Evolutionary conservation across 75 land plant genomes (phyloP).

Genomic region (Pinus taeda): DNA sequence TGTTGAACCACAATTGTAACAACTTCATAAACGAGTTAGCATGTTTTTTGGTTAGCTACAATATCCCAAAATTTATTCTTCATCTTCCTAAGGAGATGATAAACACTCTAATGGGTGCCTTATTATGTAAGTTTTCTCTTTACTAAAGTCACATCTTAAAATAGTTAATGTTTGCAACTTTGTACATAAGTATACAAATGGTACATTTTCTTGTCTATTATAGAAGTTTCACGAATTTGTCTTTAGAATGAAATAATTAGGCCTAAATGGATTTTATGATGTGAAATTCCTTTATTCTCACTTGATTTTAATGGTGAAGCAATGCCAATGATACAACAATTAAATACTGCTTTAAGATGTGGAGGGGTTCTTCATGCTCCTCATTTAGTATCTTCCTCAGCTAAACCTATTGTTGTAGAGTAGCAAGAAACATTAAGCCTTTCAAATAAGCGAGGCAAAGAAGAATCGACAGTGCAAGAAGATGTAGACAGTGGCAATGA

Average conservation of each 20-base stretch:
- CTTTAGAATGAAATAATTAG: not conserved
- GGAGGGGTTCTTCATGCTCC: constrained; percentile 82
- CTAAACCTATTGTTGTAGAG: not conserved
- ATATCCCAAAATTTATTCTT: constrained; percentile 79
- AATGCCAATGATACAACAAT: constrained; percentile 90
- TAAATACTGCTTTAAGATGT: constrained; percentile 72
- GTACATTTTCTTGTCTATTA: too few relatives aligned
- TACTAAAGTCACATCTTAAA: too few relatives aligned
- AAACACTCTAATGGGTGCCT: constrained; percentile 84
- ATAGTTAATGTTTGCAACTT: too few relatives aligned
- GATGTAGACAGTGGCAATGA: not conserved
- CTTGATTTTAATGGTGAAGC: constrained; percentile 14
- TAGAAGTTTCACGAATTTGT: not conserved
- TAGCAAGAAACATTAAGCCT: not conserved
- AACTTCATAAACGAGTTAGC: constrained; percentile 93
- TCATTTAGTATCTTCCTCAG: constrained; percentile 35
- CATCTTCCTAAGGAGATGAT: constrained; percentile 77
- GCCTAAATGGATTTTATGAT: not conserved
- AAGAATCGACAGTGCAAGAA: too few relatives aligned
- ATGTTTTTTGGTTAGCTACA: constrained; percentile 73
- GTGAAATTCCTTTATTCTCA: not conserved
- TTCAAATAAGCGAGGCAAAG: not conserved
- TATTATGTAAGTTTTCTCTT: constrained; percentile 62
- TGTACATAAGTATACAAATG: too few relatives aligned
- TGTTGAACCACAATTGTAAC: constrained; percentile 84